A percentile compares a stretch with the other conserved stretches of the same genome.
phyloP scores from a whole-genome alignment of 164 flowering plant genomes.

The Echeveria elegans region DNA sequence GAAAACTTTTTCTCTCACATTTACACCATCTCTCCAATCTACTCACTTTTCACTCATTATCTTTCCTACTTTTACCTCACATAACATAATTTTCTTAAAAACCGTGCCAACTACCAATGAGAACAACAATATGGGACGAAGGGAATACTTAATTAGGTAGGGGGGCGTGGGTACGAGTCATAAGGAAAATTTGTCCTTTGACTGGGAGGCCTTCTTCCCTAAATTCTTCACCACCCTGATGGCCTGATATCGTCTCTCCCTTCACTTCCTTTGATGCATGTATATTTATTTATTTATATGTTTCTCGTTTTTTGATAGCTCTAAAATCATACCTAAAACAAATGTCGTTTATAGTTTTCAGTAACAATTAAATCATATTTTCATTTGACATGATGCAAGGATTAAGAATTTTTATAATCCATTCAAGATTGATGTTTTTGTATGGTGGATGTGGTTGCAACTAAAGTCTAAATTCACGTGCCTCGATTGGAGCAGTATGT shows the following conservation, averaged over 20 bases:
- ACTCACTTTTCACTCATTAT: too few species aligned
- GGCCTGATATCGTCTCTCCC: too few species aligned
- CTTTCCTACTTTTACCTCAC: too few species aligned
- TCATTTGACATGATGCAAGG: neutral
- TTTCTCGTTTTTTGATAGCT: neutral
- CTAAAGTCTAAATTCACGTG: neutral
- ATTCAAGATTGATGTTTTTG: neutral
- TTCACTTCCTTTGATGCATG: neutral
- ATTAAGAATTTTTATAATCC: neutral
- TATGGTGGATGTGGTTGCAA: neutral
- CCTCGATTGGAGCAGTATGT: neutral
- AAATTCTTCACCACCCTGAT: neutral
- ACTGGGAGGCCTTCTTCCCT: slow-evolving; percentile 1
- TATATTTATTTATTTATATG: neutral
- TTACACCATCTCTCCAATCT: too few species aligned
- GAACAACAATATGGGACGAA: too few species aligned
- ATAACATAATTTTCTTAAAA: too few species aligned
- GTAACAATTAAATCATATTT: neutral
- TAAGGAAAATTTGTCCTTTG: neutral
- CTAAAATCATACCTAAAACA: neutral
- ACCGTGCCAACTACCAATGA: too few species aligned
- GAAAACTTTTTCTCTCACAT: too few species aligned
- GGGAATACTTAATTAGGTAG: neutral
- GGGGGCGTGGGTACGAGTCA: neutral
- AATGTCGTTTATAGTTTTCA: neutral